A percentile compares a stretch with the other conserved stretches of the same genome.
These are phyloP conservation scores for Ministeria vibrans DNA, from an alignment of 78 protist species.

Conservation along the genomic window DNA sequence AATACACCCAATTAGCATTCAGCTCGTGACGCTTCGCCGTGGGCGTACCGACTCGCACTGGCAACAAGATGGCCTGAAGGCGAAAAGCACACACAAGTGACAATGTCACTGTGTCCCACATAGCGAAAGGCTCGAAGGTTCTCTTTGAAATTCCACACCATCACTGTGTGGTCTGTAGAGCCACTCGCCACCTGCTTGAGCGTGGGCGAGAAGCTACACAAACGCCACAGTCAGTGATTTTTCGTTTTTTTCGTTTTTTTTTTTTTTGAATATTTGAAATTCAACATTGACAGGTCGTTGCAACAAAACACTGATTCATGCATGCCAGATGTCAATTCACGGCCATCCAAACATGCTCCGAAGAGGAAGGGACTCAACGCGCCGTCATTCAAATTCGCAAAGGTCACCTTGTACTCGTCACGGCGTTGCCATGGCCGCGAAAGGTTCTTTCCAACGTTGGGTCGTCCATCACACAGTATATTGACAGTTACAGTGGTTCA, in stretches of 20 bases:
- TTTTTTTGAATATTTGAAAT: too few species aligned
- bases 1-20: neutral
- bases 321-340: too few species aligned
- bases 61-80: slow-evolving; percentile 61
- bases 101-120: slow-evolving; percentile 34
- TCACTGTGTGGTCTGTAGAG: slow-evolving; percentile 58
- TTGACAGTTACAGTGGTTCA: too few species aligned
- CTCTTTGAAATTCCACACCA: slow-evolving; percentile 87
- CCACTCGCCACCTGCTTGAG: slow-evolving; percentile 69
- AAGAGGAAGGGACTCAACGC: too few species aligned
- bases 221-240: too few species aligned
- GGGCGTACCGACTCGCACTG: slow-evolving; percentile 52
- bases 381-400: too few species aligned
- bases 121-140: slow-evolving; percentile 73
- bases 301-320: too few species aligned
- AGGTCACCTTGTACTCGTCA: too few species aligned
- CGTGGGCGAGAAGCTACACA: slow-evolving; percentile 58
- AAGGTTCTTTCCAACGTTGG: slow-evolving; percentile 75
- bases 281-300: too few species aligned
- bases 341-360: too few species aligned
- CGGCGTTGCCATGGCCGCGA: slow-evolving; percentile 72
- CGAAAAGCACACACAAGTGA: slow-evolving; percentile 40
- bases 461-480: too few species aligned
- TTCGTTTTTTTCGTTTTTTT: too few species aligned
- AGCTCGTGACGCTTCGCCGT: neutral